Evolutionary conservation across 352 stramenopile genomes (phyloP), one percentile per base, ranked within the genome.

Genomic region (Phytophthora agathidicida): DNA sequence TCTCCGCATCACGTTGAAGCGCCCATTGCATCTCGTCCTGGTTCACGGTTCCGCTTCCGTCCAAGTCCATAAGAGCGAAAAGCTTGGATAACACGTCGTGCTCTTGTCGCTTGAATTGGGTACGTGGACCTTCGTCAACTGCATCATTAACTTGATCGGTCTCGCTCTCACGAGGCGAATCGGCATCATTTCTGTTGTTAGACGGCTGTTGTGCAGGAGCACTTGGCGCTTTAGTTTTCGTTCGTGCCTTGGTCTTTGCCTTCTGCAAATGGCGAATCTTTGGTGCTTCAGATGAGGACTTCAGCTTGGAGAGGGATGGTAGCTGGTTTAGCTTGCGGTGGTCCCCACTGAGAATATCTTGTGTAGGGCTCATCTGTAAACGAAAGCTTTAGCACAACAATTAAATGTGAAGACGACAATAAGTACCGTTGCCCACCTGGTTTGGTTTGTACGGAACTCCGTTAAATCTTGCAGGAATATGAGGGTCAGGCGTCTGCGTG

Each of bases 11-110:
- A 9, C 75, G 73, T 35, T 84, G 71, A 23, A 91, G 46, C 9
- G 83, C 83, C 79, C 79, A 93, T 9, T 68, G 51, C 59, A 90
- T 84, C 38, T 93, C 80, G 7, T 65, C 47, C 45, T 88, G 77
- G 54, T 83, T 78, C 36, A 93, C 75, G 0, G 80, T 79, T 5
- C 79, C 75, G n/a, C 77, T 89, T 38, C 55, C 65, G 51, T 91
- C 83, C 17, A 73, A 54, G 50, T 93, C 83, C 68, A 93, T 88
- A n/a, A 81, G 37, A 0, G 55, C 37, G 28, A 93, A 92, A 27
- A 93, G 59, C 5, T 71, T 59, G 2, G 32, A 65, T 3, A 92
- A 61, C 0, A 77, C 52, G 0, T 27, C 14, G 3, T 72, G 67
- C 32, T 87, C 79, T 28, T 82, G 60, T 7, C 36, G 43, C 2